These are phyloP conservation scores for Colletotrichum limetticola DNA, from an alignment of 2,329 filamentous ascomycete genomes.

Conservation along the genomic window DNA sequence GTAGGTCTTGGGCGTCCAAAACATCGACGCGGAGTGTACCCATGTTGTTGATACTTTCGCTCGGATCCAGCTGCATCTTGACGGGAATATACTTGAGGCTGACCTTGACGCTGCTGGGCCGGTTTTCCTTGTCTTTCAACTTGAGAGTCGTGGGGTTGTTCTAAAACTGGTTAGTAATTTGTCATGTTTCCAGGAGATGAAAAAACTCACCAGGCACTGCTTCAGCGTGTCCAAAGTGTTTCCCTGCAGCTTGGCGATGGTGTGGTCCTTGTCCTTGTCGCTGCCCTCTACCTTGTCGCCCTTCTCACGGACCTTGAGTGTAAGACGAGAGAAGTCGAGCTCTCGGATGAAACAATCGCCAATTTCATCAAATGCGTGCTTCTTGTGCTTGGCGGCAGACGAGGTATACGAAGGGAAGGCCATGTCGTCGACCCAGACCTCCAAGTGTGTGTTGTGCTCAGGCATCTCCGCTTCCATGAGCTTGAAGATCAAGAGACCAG, in stretches of 20 bases:
- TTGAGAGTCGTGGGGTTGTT: constrained; percentile 90
- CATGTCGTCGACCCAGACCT: constrained; percentile 95
- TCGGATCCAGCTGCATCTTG: constrained; percentile 92
- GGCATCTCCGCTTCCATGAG: constrained; percentile 90
- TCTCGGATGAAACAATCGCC: constrained; percentile 97
- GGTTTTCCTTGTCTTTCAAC: constrained; percentile 82
- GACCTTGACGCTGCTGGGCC: constrained; percentile 83
- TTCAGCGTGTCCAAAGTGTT: constrained; percentile 89
- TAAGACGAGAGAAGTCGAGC: constrained; percentile 95
- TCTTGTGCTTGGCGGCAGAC: constrained; percentile 75
- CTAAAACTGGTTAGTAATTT: constrained; percentile 50
- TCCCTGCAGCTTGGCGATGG: constrained; percentile 84
- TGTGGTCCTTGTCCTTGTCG: constrained; percentile 77
- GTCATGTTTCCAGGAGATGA: neutral
- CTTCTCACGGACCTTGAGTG: constrained; percentile 85
- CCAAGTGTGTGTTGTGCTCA: constrained; percentile 79
- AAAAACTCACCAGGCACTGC: constrained; percentile 77
- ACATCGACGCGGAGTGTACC: constrained; percentile 94
- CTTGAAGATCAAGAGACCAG: constrained; percentile 93
- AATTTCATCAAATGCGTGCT: constrained; percentile 86
- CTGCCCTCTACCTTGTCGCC: constrained; percentile 72
- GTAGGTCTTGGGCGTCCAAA: constrained; percentile 86
- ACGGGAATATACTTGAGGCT: constrained; percentile 95
- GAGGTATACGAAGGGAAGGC: constrained; percentile 90
- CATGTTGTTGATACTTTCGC: constrained; percentile 99